phyloP scores from a whole-genome alignment of 228 moss, liverwort and hornwort species.

The Sphagnum magellanicum region DNA sequence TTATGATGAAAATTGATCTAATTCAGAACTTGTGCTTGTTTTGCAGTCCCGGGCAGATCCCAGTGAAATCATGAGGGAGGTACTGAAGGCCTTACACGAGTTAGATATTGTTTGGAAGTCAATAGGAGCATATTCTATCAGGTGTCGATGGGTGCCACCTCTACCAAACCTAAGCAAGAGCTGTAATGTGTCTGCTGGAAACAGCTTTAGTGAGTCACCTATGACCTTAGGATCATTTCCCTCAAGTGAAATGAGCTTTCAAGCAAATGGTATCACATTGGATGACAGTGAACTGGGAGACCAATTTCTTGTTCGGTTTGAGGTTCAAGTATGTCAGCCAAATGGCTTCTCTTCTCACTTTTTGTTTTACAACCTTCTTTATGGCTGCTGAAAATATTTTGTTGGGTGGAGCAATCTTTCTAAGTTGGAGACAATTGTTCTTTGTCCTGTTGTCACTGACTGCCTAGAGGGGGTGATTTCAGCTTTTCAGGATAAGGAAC shows the following conservation, averaged over 20 bases:
- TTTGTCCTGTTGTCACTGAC: no score
- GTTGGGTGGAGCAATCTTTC: no score
- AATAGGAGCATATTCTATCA: conserved; percentile 54
- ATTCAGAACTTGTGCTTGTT: background rate
- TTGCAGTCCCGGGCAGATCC: conserved; percentile 65
- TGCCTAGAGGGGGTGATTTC: no score
- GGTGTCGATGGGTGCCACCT: conserved; percentile 73
- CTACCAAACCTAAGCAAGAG: conserved; percentile 28
- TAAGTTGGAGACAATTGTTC: no score
- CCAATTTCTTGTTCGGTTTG: conserved; percentile 44
- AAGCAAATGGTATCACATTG: conserved; percentile 21
- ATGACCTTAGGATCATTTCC: conserved; percentile 63
- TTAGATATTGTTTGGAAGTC: conserved; percentile 75
- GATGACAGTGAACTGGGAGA: conserved; percentile 24
- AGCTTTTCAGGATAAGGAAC: no score
- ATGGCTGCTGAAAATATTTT: no score
- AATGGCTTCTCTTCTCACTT: no score
- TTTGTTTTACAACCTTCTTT: no score
- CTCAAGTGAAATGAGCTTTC: conserved; percentile 16
- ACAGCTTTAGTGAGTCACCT: conserved; percentile 61
- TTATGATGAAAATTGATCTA: no score
- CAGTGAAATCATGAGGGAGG: conserved; percentile 65
- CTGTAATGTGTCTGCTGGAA: conserved; percentile 43
- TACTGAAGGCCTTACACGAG: conserved; percentile 55
- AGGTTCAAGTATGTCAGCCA: conserved; percentile 42